Evolutionary conservation across 768 basidiomycete species (phyloP).

Genomic region (Naganishia antarctica): DNA sequence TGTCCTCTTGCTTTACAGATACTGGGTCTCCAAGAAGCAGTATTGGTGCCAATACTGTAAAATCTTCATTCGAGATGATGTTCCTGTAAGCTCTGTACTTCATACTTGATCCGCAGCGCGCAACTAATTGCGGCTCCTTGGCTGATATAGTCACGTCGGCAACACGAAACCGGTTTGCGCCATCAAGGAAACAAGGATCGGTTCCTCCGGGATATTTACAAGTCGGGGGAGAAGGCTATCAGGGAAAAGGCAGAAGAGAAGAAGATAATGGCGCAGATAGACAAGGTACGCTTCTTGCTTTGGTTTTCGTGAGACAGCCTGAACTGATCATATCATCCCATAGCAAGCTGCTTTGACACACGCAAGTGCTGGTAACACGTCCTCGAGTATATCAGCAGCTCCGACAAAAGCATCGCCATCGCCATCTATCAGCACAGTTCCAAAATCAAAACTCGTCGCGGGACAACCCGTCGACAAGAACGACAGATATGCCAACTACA

Average conservation of each 20-base stretch:
- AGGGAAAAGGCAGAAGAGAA: constrained; percentile 58
- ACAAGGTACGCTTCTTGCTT: constrained; percentile 58
- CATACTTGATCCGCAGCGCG: not conserved
- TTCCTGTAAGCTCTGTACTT: constrained; percentile 47
- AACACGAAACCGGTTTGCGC: constrained; percentile 86
- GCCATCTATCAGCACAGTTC: constrained; percentile 43
- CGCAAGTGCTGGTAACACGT: no score
- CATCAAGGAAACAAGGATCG: constrained; percentile 93
- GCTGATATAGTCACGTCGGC: constrained; percentile 69
- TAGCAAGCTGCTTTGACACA: constrained; percentile 40
- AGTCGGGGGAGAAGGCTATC: constrained; percentile 60
- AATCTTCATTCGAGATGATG: constrained; percentile 94
- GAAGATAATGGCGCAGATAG: constrained; percentile 79
- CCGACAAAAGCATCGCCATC: constrained; percentile 26
- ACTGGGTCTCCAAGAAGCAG: constrained; percentile 49
- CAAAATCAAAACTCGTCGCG: constrained; percentile 53
- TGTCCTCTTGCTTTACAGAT: constrained; percentile 31
- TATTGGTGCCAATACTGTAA: constrained; percentile 98
- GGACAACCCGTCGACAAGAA: constrained; percentile 30
- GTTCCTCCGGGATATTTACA: constrained; percentile 87
- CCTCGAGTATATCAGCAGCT: constrained; percentile 49
- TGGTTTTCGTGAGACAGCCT: not conserved
- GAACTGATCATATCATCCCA: constrained; percentile 25
- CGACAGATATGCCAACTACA: constrained; percentile 67
- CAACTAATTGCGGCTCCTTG: not conserved